phyloP scores from a whole-genome alignment of 2,329 filamentous ascomycete species.

The Ascochyta fabae region DNA sequence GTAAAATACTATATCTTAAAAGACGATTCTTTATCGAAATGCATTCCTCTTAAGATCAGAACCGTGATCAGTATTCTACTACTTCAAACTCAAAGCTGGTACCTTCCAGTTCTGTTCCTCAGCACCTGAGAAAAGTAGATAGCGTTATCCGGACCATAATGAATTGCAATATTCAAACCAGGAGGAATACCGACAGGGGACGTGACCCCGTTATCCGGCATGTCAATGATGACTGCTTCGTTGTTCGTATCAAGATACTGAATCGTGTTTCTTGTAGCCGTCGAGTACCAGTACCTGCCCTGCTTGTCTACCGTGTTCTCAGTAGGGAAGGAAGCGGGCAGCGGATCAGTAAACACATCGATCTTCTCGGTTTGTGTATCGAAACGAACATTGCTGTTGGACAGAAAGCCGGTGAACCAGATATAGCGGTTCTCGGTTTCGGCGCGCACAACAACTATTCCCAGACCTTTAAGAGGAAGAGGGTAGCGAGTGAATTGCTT shows the following conservation, averaged over 20 bases:
- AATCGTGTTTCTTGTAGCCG: slow-evolving; percentile 18
- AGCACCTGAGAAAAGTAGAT: slow-evolving; percentile 22
- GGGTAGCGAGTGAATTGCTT: slow-evolving; percentile 18
- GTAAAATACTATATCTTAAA: too few species aligned
- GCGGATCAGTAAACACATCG: slow-evolving; percentile 17
- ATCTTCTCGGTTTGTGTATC: slow-evolving; percentile 18
- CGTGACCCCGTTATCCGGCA: slow-evolving; percentile 18
- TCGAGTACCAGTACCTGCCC: slow-evolving; percentile 21
- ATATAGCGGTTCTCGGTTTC: slow-evolving; percentile 19
- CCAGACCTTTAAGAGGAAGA: slow-evolving; percentile 13
- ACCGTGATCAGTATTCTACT: not conserved
- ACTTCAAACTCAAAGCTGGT: slow-evolving; percentile 1
- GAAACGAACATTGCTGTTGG: slow-evolving; percentile 20
- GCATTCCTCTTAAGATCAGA: not conserved
- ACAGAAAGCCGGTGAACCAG: slow-evolving; percentile 21
- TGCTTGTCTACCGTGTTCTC: slow-evolving; percentile 19
- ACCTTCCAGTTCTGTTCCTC: slow-evolving; percentile 19
- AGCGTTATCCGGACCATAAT: slow-evolving; percentile 17
- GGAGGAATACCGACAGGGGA: slow-evolving; percentile 15
- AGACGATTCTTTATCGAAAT: too few species aligned
- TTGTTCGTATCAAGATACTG: slow-evolving; percentile 19
- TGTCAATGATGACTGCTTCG: slow-evolving; percentile 17
- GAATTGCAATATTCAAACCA: slow-evolving; percentile 19
- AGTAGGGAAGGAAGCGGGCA: slow-evolving; percentile 10
- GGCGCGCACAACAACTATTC: slow-evolving; percentile 12